Conservation (phyloP, 805 yeast species). For the Kodamaea restingae region DNA sequence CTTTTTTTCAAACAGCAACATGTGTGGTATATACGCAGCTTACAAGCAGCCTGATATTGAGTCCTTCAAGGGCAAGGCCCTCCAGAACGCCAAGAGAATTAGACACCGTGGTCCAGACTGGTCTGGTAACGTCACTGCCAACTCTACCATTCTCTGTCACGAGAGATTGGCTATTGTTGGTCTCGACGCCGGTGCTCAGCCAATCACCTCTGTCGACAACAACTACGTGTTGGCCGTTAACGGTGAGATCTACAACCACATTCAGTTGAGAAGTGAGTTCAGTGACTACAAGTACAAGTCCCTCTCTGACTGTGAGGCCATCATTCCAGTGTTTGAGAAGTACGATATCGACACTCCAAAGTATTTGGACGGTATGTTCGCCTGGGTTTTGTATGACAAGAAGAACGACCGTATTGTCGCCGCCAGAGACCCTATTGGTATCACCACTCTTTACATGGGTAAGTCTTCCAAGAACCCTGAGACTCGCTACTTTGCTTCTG, state of each 20-base stretch:
- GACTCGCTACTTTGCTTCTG: slow-evolving; percentile 87
- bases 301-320: slow-evolving; percentile 94
- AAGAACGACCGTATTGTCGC: slow-evolving; percentile 84
- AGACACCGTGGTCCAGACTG: slow-evolving; percentile 99
- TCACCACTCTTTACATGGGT: slow-evolving; percentile 95
- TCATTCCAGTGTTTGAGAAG: slow-evolving; percentile 86
- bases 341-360: slow-evolving; percentile 89
- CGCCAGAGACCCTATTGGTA: slow-evolving; percentile 98
- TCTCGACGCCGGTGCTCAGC: slow-evolving; percentile 97
- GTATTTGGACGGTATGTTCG: slow-evolving; percentile 96
- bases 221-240: slow-evolving; percentile 77
- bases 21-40: slow-evolving; percentile 99
- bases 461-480: slow-evolving; percentile 63
- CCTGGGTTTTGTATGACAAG: slow-evolving; percentile 86
- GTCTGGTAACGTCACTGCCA: slow-evolving; percentile 83
- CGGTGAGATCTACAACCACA: slow-evolving; percentile 98
- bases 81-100: slow-evolving; percentile 85
- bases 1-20: slow-evolving; percentile 21
- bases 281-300: slow-evolving; percentile 75
- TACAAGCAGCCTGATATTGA: slow-evolving; percentile 77
- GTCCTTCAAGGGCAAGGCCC: slow-evolving; percentile 79
- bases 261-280: slow-evolving; percentile 74
- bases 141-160: slow-evolving; percentile 81
- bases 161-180: slow-evolving; percentile 98
- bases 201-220: slow-evolving; percentile 78